phyloP scores from a whole-genome alignment of 208 protist species.

The Wallacemonas sp. region DNA sequence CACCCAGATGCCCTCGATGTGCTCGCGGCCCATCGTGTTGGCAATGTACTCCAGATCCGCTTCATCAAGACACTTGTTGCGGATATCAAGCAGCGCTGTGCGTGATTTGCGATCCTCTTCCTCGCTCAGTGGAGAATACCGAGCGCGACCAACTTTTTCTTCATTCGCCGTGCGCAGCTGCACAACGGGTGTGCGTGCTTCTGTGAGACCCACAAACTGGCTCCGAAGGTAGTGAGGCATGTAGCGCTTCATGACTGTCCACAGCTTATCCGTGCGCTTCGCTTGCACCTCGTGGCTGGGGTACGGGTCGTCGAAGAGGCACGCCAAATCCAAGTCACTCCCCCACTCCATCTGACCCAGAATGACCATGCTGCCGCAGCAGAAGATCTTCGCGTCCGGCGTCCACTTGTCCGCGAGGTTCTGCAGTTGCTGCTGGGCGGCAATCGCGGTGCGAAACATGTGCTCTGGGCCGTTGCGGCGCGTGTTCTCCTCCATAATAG shows the following conservation, averaged over 20 bases:
- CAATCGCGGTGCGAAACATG: constrained; percentile 84
- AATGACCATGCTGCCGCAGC: constrained; percentile 84
- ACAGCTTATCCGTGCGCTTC: constrained; percentile 86
- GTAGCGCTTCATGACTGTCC: constrained; percentile 87
- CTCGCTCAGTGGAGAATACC: constrained; percentile 78
- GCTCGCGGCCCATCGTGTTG: constrained; percentile 72
- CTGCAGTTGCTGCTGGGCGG: constrained; percentile 81
- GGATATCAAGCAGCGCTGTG: constrained; percentile 81
- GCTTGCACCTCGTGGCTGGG: constrained; percentile 74
- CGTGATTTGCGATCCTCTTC: constrained; percentile 86
- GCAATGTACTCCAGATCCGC: constrained; percentile 86
- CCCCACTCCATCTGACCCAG: constrained; percentile 91
- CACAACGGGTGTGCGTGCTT: constrained; percentile 86
- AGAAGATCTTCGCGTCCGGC: constrained; percentile 89
- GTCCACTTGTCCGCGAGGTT: constrained; percentile 87
- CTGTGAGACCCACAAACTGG: constrained; percentile 69
- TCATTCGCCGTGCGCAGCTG: constrained; percentile 82
- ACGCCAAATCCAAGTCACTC: constrained; percentile 89
- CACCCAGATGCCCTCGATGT: constrained; percentile 85
- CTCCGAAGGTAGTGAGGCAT: constrained; percentile 81
- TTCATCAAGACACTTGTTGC: constrained; percentile 62
- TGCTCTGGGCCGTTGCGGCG: constrained; percentile 81
- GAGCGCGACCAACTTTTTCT: constrained; percentile 71
- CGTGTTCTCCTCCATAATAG: constrained; percentile 74
- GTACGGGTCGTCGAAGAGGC: constrained; percentile 89